These are phyloP conservation scores for Puccinia horiana DNA, from an alignment of 1,284 basidiomycete genomes.

Conservation along the genomic window DNA sequence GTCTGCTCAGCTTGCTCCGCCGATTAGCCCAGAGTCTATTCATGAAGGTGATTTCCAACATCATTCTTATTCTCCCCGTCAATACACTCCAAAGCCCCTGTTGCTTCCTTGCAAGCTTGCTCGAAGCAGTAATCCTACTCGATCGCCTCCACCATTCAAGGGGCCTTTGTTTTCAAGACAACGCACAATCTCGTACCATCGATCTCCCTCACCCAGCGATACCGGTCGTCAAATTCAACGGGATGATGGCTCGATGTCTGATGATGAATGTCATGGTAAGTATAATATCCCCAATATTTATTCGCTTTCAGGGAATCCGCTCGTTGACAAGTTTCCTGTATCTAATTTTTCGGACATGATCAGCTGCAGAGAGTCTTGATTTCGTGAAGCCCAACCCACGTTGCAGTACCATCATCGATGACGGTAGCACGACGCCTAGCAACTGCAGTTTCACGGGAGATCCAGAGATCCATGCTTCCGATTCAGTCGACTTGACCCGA, in stretches of 20 bases:
- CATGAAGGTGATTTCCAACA: neutral
- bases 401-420: neutral
- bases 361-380: neutral
- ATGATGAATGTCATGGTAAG: neutral
- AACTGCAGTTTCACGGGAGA: constrained; percentile 16
- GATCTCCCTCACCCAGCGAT: neutral
- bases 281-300: neutral
- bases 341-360: neutral
- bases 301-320: neutral
- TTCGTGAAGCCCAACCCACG: neutral
- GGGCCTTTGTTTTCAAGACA: constrained; percentile 3
- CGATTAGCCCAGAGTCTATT: neutral
- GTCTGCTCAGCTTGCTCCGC: too few relatives aligned
- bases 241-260: neutral
- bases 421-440: constrained; percentile 19
- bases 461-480: neutral
- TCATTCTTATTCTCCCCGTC: constrained; percentile 29
- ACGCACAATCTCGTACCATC: neutral
- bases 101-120: constrained; percentile 29
- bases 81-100: constrained; percentile 34
- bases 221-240: neutral
- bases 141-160: constrained; percentile 12
- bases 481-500: neutral
- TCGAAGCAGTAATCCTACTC: constrained; percentile 7
- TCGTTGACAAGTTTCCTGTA: neutral